These are phyloP conservation scores for Pseudogymnoascus sp. DNA, from an alignment of 2,329 filamentous ascomycete species.

Conservation along the genomic window DNA sequence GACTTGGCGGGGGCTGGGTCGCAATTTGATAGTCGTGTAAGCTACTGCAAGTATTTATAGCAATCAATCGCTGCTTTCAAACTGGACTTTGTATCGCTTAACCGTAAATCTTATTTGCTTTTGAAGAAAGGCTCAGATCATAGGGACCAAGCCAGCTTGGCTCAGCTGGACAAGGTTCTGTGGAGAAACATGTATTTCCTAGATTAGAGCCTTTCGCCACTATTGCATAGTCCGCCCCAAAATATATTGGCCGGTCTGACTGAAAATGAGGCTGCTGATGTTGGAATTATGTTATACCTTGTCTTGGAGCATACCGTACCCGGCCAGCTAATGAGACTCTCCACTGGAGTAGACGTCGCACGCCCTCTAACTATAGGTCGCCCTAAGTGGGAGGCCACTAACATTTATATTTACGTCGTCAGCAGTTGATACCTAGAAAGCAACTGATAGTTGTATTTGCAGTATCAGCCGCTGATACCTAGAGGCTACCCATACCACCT, in stretches of 20 bases:
- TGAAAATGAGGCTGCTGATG: not conserved
- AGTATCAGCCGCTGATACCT: not conserved
- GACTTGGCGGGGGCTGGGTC: not conserved
- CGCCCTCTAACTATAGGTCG: not conserved
- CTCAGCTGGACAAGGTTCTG: not conserved
- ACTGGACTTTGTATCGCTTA: not conserved
- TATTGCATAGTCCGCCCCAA: not conserved
- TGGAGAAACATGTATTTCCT: not conserved
- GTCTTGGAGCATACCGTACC: not conserved
- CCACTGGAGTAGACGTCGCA: not conserved
- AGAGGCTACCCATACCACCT: not conserved
- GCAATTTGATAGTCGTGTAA: not conserved
- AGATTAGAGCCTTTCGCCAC: not conserved
- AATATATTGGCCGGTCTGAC: not conserved
- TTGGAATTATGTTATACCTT: not conserved
- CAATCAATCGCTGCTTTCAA: not conserved
- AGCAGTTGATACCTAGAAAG: too few relatives aligned
- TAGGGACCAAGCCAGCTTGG: not conserved
- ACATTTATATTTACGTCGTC: not conserved
- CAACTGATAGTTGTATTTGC: too few relatives aligned
- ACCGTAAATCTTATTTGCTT: not conserved
- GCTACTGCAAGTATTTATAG: not conserved
- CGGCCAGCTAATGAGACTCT: not conserved
- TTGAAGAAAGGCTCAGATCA: not conserved
- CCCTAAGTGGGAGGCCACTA: not conserved